These are phyloP conservation scores for Cryptosporidium andersoni DNA, from an alignment of 169 alveolate genomes.

Conservation along the genomic window DNA sequence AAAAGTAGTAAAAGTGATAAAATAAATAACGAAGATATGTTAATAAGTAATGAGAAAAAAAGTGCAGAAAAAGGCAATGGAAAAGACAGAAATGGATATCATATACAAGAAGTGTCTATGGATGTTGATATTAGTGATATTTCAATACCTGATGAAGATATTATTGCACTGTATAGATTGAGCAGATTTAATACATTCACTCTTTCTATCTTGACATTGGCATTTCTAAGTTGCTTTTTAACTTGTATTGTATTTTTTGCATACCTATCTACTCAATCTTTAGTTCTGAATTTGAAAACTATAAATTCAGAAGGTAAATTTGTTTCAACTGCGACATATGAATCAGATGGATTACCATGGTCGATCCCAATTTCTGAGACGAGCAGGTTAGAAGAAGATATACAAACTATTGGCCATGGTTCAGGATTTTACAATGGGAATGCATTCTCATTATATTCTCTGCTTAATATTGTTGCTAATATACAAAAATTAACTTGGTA, in stretches of 20 bases:
- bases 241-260: conserved; percentile 22
- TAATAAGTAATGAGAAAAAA: conserved; percentile 14
- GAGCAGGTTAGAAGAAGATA: background rate
- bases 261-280: conserved; percentile 8
- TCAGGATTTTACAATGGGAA: conserved; percentile 64
- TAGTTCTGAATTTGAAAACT: conserved; percentile 21
- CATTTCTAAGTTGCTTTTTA: conserved; percentile 25
- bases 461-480: conserved; percentile 7
- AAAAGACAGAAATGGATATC: conserved; percentile 5
- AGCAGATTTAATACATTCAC: conserved; percentile 14
- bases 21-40: conserved; percentile 30
- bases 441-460: conserved; percentile 20
- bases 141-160: conserved; percentile 22
- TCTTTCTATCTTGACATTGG: conserved; percentile 9
- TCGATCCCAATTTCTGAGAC: background rate
- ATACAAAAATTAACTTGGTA: conserved; percentile 19
- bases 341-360: conserved; percentile 45
- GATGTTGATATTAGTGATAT: conserved; percentile 16
- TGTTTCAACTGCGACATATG: conserved; percentile 44
- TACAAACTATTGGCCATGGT: conserved; percentile 57
- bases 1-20: background rate
- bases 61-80: background rate
- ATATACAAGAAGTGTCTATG: background rate
- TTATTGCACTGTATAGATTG: conserved; percentile 25
- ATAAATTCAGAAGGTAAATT: conserved; percentile 64